Base-by-base conservation (phyloP, 768 basidiomycete species). In the Strobilomyces dryophilus region DNA sequence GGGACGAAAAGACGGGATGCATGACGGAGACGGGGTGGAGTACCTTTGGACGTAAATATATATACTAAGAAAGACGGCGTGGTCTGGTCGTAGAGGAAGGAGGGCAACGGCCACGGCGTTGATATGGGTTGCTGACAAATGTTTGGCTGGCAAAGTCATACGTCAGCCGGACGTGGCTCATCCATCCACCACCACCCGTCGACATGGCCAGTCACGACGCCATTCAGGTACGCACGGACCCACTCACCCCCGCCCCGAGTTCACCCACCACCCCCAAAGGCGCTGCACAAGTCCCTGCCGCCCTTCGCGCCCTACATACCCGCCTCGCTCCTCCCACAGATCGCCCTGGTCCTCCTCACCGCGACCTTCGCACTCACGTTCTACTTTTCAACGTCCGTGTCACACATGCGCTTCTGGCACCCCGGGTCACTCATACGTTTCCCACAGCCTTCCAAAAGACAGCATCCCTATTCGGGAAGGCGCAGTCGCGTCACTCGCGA, bases 331-430 rank as follows among this genome's bases (percentile, higher is more conserved):
- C 77, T 97, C 31, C 89, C 91, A 3, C 83, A 78, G 65, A 73
- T 94, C 60, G 88, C 93, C 9, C 80, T 89, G 62, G 50, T 86
- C 56, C 80, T 89, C 56, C 79, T 95, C 41, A 64, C 80, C 1
- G 72, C 81, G 17, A 92, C 92, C 1, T 95, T 97, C 65, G 80
- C 65, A n/a, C 82, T 95, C 39, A 80, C 87, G 0, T 95, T 95
- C 76, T 92, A 94, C 74, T 92, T 91, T 71, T 86, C 93, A 55
- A 95, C 84, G 85, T 89, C 66, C 55, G 84, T 78, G 6, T 55
- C 6, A 32, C 50, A 21, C 27, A 47, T 42, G 12, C 51, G 20
- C 18, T 47, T 32, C 63, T 26, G 18, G 24, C 20, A 10, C 24
- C 17, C 32, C 26, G n/a, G 7, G 39, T 37, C 47, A 50, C 52